phyloP scores from a whole-genome alignment of 148 eudicot genomes.

The Cornus controversa region DNA sequence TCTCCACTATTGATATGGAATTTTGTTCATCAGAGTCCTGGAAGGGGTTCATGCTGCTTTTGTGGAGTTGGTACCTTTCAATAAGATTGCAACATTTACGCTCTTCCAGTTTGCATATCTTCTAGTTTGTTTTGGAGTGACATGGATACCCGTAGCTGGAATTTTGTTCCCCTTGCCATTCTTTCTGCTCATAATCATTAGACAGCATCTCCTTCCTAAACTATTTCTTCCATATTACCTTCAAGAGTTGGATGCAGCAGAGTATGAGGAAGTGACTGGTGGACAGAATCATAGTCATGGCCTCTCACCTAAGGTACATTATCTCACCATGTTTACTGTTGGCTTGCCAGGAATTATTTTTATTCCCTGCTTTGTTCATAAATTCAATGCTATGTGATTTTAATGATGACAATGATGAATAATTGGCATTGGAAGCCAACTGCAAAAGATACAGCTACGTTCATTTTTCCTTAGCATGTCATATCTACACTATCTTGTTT shows the following conservation, averaged over 20 bases:
- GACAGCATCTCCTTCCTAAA: slow-evolving; percentile 63
- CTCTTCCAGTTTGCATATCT: slow-evolving; percentile 58
- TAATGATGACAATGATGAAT: too few relatives aligned
- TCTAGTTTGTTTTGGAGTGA: slow-evolving; percentile 65
- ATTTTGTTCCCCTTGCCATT: slow-evolving; percentile 74
- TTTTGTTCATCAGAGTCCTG: slow-evolving; percentile 49
- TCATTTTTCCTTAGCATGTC: neutral
- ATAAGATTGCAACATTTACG: slow-evolving; percentile 53
- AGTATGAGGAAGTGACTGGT: slow-evolving; percentile 70
- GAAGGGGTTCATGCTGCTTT: slow-evolving; percentile 66
- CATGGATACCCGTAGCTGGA: slow-evolving; percentile 83
- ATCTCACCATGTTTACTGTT: neutral
- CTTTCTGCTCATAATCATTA: slow-evolving; percentile 56
- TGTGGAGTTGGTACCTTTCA: slow-evolving; percentile 73
- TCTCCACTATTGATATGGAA: neutral
- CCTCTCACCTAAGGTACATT: slow-evolving; percentile 35
- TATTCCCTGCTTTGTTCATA: neutral
- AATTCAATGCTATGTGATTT: neutral
- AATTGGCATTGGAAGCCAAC: neutral
- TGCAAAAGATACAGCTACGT: neutral
- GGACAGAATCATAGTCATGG: slow-evolving; percentile 31
- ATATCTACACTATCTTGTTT: neutral
- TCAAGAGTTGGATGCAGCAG: slow-evolving; percentile 71
- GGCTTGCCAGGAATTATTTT: neutral
- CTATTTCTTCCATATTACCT: slow-evolving; percentile 54